Evolutionary conservation across 116 monocot genomes (phyloP).

Genomic region (Dioscorea cayenensis): DNA sequence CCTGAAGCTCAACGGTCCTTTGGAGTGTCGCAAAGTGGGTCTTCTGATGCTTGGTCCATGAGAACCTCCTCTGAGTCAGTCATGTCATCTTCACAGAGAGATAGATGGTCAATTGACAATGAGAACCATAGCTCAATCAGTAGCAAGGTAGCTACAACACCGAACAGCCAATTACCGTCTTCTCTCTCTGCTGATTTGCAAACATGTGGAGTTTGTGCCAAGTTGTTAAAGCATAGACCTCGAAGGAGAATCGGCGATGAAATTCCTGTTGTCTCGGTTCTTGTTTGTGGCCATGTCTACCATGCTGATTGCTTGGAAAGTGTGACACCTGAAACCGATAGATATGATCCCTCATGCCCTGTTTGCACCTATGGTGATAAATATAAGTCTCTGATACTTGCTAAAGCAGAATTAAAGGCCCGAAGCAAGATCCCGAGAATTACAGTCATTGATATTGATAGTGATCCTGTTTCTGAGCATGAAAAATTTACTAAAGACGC

Average conservation of each 20-base stretch:
- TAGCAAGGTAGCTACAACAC: conserved; percentile 21
- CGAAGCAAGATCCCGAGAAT: conserved; percentile 45
- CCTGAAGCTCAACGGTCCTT: conserved; percentile 32
- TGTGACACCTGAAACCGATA: conserved; percentile 49
- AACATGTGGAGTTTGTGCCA: conserved; percentile 68
- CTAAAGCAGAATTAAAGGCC: conserved; percentile 31
- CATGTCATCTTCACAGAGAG: conserved; percentile 50
- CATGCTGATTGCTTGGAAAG: conserved; percentile 95
- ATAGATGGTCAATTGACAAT: conserved; percentile 67
- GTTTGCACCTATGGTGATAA: conserved; percentile 55
- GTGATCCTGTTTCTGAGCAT: conserved; percentile 3
- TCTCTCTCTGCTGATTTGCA: conserved; percentile 26
- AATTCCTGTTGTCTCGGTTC: conserved; percentile 56
- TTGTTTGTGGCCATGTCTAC: conserved; percentile 78
- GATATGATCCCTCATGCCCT: conserved; percentile 76
- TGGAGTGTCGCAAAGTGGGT: conserved; percentile 51
- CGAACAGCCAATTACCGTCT: conserved; percentile 11
- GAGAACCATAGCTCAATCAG: conserved; percentile 17
- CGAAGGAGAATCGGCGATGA: conserved; percentile 56
- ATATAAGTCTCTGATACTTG: conserved; percentile 19
- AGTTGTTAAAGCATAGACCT: conserved; percentile 59
- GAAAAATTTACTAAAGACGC: conserved; percentile 23
- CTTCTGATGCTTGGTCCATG: conserved; percentile 93
- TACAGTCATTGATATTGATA: conserved; percentile 28
- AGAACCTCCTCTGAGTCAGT: conserved; percentile 79